Evolutionary conservation across 164 flowering plant genomes (phyloP), one percentile per base, ranked within the genome.

Genomic region (Macadamia integrifolia): DNA sequence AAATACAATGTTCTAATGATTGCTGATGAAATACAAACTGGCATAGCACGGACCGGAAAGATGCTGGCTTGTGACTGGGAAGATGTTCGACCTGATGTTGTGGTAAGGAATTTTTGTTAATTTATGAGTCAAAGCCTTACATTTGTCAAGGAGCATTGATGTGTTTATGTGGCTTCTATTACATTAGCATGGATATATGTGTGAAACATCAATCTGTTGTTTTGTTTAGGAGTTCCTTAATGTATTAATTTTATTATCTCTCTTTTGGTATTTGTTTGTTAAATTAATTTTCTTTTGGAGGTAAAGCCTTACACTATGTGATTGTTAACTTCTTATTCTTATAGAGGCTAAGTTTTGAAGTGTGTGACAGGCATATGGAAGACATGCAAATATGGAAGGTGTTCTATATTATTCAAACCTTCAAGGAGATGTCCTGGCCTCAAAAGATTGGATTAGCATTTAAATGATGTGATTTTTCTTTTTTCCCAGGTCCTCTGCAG

Each of bases 11-110:
- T 95, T 48, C 69, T 95, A 65, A 92, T 95, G 98, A 91, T 95
- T 69, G 99, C 96, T 50, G 99, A 95, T 84, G 99, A 95, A 78
- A 83, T 95, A 78, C 99, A 95, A 83, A 86, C 86, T 73, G 99
- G 99, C 61, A 78, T 95, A 72, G 99, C 85, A 61, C 80, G 98
- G 30, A 80, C 96, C 58, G 98, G 99, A 67, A 91, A 81, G 80
- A 69, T 92, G 87, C 80, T 95, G 77, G 97, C 97, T 64, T 92
- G 97, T 70, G 95, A 95, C 53, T 95, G 99, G 99, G 99, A 92
- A 79, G 83, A 82, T 58, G 86, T 91, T 62, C 89, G 90, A 7
- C 98, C 98, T 23, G 98, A 95, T 84, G 85, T 92, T 72, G 96
- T 92, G 69, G 99, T 92, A 80, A 85, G 85, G 28, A 5, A 35